Conservation (phyloP, 139 green algal species). For the Penium margaritaceum region DNA sequence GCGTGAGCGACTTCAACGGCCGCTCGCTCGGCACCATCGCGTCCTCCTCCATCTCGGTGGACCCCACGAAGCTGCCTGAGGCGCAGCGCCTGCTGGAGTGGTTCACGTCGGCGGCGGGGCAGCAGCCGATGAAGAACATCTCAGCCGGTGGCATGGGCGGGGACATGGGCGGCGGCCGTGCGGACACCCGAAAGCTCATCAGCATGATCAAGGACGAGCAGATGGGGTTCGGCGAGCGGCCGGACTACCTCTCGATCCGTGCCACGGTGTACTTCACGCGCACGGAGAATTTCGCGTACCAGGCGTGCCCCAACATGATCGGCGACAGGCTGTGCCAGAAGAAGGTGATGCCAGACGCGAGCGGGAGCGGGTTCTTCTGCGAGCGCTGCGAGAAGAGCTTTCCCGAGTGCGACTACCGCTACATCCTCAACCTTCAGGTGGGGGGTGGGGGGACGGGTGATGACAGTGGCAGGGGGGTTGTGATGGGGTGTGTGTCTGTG, state of each 20-base stretch:
- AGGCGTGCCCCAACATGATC: constrained; percentile 54
- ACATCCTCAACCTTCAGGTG: constrained; percentile 40
- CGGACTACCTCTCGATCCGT: constrained; percentile 65
- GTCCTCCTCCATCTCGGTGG: constrained; percentile 60
- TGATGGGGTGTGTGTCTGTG: no score
- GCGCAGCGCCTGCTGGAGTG: constrained; percentile 58
- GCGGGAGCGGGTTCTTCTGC: constrained; percentile 40
- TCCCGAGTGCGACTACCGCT: constrained; percentile 26
- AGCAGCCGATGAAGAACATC: constrained; percentile 50
- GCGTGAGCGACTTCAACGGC: constrained; percentile 90
- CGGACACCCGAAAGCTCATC: constrained; percentile 62
- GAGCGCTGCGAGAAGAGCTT: constrained; percentile 34
- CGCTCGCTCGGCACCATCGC: constrained; percentile 70
- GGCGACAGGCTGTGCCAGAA: constrained; percentile 67
- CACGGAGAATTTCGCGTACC: constrained; percentile 64
- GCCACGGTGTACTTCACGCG: constrained; percentile 58
- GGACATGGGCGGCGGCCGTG: constrained; percentile 48
- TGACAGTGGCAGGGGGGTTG: no score
- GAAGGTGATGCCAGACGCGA: constrained; percentile 62
- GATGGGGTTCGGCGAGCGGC: constrained; percentile 56
- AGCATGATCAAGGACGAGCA: constrained; percentile 71
- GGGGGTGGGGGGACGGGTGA: no score
- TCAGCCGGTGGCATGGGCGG: constrained; percentile 26
- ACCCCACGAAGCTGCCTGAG: constrained; percentile 65
- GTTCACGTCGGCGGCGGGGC: constrained; percentile 39